These are phyloP conservation scores for Beauveria rudraprayagi DNA, from an alignment of 2,329 filamentous ascomycete genomes.

Conservation along the genomic window DNA sequence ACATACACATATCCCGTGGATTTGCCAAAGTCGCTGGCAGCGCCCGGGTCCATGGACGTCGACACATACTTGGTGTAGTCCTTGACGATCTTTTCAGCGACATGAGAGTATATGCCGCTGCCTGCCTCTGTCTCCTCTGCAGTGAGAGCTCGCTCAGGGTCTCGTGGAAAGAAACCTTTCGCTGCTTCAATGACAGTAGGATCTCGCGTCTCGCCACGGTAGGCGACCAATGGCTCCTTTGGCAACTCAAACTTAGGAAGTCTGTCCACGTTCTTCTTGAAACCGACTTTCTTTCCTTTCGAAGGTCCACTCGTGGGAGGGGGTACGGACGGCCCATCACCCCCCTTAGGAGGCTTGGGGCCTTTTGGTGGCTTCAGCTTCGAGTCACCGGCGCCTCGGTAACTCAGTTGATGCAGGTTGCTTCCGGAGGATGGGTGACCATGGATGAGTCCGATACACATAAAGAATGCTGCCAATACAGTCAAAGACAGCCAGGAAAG, in stretches of 20 bases:
- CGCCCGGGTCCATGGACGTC: neutral
- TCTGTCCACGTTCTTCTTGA: neutral
- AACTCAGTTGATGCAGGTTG: neutral
- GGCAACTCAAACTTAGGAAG: neutral
- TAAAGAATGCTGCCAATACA: neutral
- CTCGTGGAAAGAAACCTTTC: neutral
- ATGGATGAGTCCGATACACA: neutral
- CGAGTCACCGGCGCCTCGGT: neutral
- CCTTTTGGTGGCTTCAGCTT: neutral
- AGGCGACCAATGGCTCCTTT: neutral
- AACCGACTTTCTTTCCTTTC: neutral
- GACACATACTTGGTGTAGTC: neutral
- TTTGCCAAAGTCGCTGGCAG: neutral
- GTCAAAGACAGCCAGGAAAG: constrained; percentile 1
- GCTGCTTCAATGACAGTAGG: neutral
- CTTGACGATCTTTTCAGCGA: neutral
- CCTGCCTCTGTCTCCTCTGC: neutral
- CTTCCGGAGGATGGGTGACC: neutral
- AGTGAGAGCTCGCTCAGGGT: neutral
- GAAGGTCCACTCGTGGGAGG: neutral
- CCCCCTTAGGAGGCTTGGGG: neutral
- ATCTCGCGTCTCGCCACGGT: neutral
- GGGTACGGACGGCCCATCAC: neutral
- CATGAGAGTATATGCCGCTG: neutral
- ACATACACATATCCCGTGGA: neutral